Base-by-base conservation (phyloP, 805 yeast species). In the Myxozyma melibiosi region DNA sequence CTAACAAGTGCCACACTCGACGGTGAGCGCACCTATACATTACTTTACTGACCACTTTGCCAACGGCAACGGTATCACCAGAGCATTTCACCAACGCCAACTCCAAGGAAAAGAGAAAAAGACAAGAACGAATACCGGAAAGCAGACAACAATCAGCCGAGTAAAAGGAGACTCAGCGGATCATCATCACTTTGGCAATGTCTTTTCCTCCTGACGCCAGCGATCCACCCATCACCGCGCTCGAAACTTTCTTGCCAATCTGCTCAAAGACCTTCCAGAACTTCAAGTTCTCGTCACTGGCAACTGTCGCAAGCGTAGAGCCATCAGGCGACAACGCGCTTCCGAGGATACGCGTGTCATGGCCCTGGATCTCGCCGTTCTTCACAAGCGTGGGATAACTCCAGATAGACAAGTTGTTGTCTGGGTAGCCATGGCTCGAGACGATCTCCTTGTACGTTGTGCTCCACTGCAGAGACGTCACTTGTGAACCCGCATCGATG, bases 201-300 rank as follows among this genome's bases (percentile, higher is more conserved):
- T 76, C 77, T 64, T 79, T 80, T 24, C 78, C 79, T 34, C 73
- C 68, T 18, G 70, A 68, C 33, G 74, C 64, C 2, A 72, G 57
- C 13, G 47, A 22, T 31, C 45, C 44, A 38, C 74, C 70, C 58
- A 65, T 58, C 60, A 72, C 66, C 37, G 65, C 61, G 24, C 63
- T 65, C 13, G 69, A 44, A 8, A 54, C 59, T 62, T 68, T 69
- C 67, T 71, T 68, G 63, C 76, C 72, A 64, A 73, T 70, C 62
- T 71, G 52, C 67, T 92, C 97, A 72, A 90, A 92, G 22, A 94
- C 78, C 64, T 88, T 86, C 91, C 96, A 94, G 74, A 94, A 94
- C 74, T 94, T 92, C 68, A 94, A 79, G 73, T 90, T 92, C 71
- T 94, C 99, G 72, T 94, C 98, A 11, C 96, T 95, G 1, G 97